Evolutionary conservation across 2,329 filamentous ascomycete genomes (phyloP), one percentile per base, ranked within the genome.

Genomic region (Coniochaeta ligniaria): DNA sequence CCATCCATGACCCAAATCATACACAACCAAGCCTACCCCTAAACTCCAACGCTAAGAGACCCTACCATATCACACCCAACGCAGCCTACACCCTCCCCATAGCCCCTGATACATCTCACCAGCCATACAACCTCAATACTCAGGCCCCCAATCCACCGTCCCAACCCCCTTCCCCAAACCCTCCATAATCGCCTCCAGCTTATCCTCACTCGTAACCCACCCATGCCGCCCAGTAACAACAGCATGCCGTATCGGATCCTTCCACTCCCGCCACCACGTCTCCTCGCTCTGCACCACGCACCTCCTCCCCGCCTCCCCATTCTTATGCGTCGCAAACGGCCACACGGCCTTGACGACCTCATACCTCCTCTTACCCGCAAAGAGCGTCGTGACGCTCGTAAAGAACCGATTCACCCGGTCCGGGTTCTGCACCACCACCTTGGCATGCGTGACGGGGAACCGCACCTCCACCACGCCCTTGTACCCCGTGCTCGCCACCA

Each of bases 241-340:
- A 3, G 74, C 74, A 62, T 75, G 74, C 60, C 70, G 72, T 63
- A 80, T 75, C 1, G 75, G 72, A 61, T 79, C 76, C 60, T 71
- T 76, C 80, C 80, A 83, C 64, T 80, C 78, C 57, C 73, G 72
- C 78, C 81, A 85, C 82, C 82, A 85, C 2, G 74, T 75, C 67
- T 83, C 80, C 69, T 85, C 82, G 61, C 75, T 81, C 69, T 83
- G 80, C n/a, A 84, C 80, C 3, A 75, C 73, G 64, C 76, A 83
- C 59, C 69, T 70, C 57, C 78, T 75, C 14, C 68, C 76, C n/a
- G 63, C 68, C 63, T 80, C 79, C 43, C 73, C 80, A 64, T 71
- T 78, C 66, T 69, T 73, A 3, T 74, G 72, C 63, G 79, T 80
- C 1, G 82, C 82, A 70, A 83, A 85, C 3, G 82, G 83, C 82